Base-by-base conservation (phyloP, 2,329 filamentous ascomycete genomes). In the Ophiostoma sp. region DNA sequence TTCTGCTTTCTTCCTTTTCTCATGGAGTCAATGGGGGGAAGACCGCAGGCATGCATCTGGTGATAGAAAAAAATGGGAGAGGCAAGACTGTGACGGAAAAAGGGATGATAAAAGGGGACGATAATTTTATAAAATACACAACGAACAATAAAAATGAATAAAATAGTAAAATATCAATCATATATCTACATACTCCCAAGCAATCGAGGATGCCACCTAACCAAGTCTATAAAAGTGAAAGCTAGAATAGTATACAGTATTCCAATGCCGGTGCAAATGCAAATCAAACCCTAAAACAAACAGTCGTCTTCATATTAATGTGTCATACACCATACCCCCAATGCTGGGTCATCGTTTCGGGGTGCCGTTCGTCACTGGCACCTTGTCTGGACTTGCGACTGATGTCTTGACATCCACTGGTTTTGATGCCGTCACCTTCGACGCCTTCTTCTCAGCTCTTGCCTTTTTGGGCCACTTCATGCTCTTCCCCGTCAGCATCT, bases 401-500 rank as follows among this genome's bases (percentile, higher is more conserved):
- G 36, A 31, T 9, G 39, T 52, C 66, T 73, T 69, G 6, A 22
- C 22, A 19, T 1, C 36, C 15, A 22, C 9, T 1, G 64, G 17
- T 1, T 1, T 48, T 42, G 50, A 19, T 22, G 15, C 11, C 17
- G 9, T n/a, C 39, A 22, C 71, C 45, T 50, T 68, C 0, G 31
- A 6, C 12, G 17, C 31, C 68, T 59, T 19, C 50, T 70, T 70
- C 36, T n/a, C 7, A 2, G 19, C 19, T 11, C 7, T 33, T 6
- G 6, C 11, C 45, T 7, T 61, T 8, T 52, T 25, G 5, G 64
- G 39, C 72, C 69, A 74, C 2, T 6, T 2, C 50, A 73, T 0
- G 4, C 7, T 9, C 72, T 22, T 33, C 0, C 69, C 69, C 2
- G n/a, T 42, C 28, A 64, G 2, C 0, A 76, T 75, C 25, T 79